Conservation (phyloP, 2,329 filamentous ascomycete genomes). For the Ascochyta pisi region DNA sequence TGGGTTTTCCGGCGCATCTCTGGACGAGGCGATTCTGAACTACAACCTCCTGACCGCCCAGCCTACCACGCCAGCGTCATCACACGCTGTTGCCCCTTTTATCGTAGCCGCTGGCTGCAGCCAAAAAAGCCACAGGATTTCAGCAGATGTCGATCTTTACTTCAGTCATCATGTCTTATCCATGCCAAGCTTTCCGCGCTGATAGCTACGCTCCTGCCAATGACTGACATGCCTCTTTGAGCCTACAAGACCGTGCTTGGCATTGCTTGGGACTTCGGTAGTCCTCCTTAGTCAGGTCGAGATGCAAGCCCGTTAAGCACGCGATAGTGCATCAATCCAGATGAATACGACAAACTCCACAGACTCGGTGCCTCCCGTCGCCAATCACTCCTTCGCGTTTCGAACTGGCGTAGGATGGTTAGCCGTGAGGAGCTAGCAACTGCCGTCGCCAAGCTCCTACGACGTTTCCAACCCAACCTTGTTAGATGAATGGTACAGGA, state of each 20-base stretch:
- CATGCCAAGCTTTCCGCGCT: slow-evolving; percentile 5
- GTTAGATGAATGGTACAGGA: slow-evolving; percentile 8
- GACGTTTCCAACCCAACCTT: neutral
- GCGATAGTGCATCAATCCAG: slow-evolving; percentile 2
- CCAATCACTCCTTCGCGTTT: slow-evolving; percentile 14
- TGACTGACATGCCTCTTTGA: slow-evolving; percentile 18
- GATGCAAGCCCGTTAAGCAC: slow-evolving; percentile 6
- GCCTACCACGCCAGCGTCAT: neutral
- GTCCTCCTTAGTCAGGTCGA: slow-evolving; percentile 4
- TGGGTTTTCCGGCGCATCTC: no score
- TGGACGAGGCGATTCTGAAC: no score
- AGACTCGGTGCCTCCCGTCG: slow-evolving; percentile 8
- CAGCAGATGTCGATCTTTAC: slow-evolving; percentile 7
- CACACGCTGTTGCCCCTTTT: neutral
- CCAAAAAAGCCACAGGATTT: neutral
- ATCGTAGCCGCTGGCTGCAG: neutral
- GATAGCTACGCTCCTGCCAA: neutral
- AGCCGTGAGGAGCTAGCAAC: neutral
- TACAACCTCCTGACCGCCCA: no score
- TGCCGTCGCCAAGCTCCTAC: slow-evolving; percentile 8
- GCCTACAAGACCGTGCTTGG: slow-evolving; percentile 16
- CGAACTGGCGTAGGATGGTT: neutral
- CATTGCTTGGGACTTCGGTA: slow-evolving; percentile 13
- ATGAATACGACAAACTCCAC: slow-evolving; percentile 7
- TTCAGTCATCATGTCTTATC: slow-evolving; percentile 7